Evolutionary conservation across 1,284 basidiomycete genomes (phyloP).

Genomic region (Marasmius oreades): DNA sequence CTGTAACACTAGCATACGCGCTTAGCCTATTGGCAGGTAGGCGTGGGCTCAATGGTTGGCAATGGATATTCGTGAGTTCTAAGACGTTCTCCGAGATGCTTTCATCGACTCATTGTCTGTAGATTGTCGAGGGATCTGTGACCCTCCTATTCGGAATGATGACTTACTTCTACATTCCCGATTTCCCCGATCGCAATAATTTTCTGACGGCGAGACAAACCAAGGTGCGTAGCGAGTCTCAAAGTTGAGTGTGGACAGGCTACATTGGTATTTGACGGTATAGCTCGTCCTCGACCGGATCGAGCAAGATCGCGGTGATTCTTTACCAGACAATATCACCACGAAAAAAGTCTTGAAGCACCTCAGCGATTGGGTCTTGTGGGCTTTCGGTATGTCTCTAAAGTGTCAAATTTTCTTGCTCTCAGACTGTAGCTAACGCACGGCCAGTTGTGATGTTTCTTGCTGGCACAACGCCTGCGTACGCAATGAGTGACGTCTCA

Average conservation of each 20-base stretch:
- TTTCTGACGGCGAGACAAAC: conserved; percentile 40
- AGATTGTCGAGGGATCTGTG: conserved; percentile 39
- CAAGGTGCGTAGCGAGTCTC: conserved; percentile 10
- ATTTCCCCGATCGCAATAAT: conserved; percentile 39
- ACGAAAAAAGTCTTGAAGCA: conserved; percentile 31
- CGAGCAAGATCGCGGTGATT: conserved; percentile 42
- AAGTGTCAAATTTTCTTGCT: background rate
- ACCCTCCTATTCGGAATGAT: conserved; percentile 34
- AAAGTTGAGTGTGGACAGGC: background rate
- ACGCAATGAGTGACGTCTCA: conserved; percentile 6
- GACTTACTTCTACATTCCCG: conserved; percentile 35
- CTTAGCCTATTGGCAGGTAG: conserved; percentile 33
- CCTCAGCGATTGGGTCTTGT: conserved; percentile 39
- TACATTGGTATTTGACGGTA: background rate
- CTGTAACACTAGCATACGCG: conserved; percentile 6
- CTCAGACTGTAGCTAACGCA: background rate
- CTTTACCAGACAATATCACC: conserved; percentile 36
- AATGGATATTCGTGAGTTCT: conserved; percentile 41
- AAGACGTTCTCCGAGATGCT: background rate
- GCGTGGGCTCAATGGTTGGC: conserved; percentile 37
- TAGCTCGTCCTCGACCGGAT: conserved; percentile 35
- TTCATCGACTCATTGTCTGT: background rate
- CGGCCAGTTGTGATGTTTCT: conserved; percentile 36
- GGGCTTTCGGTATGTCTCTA: conserved; percentile 33
- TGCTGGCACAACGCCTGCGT: conserved; percentile 38